Evolutionary conservation across 164 flowering plant species (phyloP).

Genomic region (Kingdonia uniflora): DNA sequence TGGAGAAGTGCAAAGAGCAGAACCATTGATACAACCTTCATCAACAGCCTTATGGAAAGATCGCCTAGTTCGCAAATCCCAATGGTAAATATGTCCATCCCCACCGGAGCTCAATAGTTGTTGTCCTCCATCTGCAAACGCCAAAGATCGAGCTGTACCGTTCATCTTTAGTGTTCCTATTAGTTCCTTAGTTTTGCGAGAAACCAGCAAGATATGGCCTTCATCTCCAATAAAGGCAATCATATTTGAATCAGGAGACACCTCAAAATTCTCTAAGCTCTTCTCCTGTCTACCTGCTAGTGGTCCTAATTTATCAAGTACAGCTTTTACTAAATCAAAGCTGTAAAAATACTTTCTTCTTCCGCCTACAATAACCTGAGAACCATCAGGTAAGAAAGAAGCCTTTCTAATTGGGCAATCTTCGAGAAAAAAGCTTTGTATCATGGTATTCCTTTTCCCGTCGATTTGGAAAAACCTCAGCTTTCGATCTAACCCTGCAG

Average conservation of each 20-base stretch:
- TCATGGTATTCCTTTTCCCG: slow-evolving; percentile 64
- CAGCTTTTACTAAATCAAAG: slow-evolving; percentile 73
- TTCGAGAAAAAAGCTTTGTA: slow-evolving; percentile 67
- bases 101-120: slow-evolving; percentile 81
- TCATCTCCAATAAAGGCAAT: too few relatives aligned
- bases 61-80: too few relatives aligned
- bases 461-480: slow-evolving; percentile 69
- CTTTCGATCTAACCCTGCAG: slow-evolving; percentile 68
- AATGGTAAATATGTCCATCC: slow-evolving; percentile 86
- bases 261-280: slow-evolving; percentile 96
- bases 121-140: slow-evolving; percentile 64
- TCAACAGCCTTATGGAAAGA: slow-evolving; percentile 80
- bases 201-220: too few relatives aligned
- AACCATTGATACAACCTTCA: slow-evolving; percentile 68
- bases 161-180: too few relatives aligned
- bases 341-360: slow-evolving; percentile 86
- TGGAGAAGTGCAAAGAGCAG: slow-evolving; percentile 62
- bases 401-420: slow-evolving; percentile 84
- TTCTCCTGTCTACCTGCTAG: slow-evolving; percentile 85
- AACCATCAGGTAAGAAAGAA: slow-evolving; percentile 70
- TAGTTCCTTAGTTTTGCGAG: too few relatives aligned
- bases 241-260: too few relatives aligned
- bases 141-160: too few relatives aligned
- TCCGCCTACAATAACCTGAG: slow-evolving; percentile 71
- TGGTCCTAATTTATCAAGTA: slow-evolving; percentile 68